Evolutionary conservation across 2,329 filamentous ascomycete genomes (phyloP), one percentile per base, ranked within the genome.

Genomic region (Diaporthe citri): DNA sequence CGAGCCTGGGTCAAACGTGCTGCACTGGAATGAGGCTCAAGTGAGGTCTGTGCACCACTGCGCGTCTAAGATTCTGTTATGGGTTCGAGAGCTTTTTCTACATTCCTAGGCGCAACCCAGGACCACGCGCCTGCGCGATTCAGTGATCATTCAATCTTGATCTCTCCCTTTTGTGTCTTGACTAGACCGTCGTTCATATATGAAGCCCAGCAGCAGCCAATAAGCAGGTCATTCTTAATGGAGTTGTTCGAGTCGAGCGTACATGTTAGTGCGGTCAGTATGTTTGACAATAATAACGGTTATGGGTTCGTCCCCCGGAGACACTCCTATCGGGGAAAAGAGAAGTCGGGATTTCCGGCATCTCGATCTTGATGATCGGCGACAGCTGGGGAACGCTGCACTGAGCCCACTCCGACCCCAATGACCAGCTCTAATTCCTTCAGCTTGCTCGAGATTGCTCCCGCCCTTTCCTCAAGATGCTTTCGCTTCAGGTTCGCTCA

Each of bases 11-110:
- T 69, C 64, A 36, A 41, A 69, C 48, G 48, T 41, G 64, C 4
- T 39, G 56, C 41, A 51, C 43, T 60, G 70, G 70, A 62, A 72
- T 72, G 70, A 60, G 70, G 70, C 70, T 72, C 70, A 72, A 62
- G 56, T 51, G 20, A 36, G 22, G 31, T n/a, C 4, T 46, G 12
- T 25, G n/a, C 48, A 17, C 31, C 28, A 15, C 41, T 66, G 43
- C 64, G 46, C 43, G 64, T 67, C 22, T 36, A 4, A 2, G 22
- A 15, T 34, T 39, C 34, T 52, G 64, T 52, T 22, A 12, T 31
- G 43, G 17, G 25, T 66, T 48, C 10, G 25, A 66, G 28, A 36
- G 43, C 31, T 39, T 69, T 28, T 20, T 5, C 25, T 69, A 15
- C 64, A 69, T 69, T 69, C 64, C 64, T 13, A 39, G 8, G 12